Evolutionary conservation across 495 filamentous ascomycete genomes (phyloP), one percentile per base, ranked within the genome.

Genomic region (Penicillium dipodomyicola): DNA sequence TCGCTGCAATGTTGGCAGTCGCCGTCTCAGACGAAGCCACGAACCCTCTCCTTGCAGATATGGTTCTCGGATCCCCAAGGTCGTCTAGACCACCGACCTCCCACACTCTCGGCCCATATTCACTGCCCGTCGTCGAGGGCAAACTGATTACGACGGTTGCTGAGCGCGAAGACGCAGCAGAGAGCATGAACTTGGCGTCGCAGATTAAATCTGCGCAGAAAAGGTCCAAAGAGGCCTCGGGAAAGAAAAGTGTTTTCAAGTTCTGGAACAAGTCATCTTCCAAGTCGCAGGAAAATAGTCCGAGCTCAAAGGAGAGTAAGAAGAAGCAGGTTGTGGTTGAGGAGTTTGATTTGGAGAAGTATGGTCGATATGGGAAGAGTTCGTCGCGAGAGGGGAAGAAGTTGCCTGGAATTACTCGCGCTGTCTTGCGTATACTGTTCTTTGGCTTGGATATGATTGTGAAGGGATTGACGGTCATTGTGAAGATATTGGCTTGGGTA

Each of bases 1-100:
- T 89, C 9, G 80, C 84, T 3, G 87, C 88, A 0, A 73, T 91
- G 14, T 65, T 91, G 32, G 76, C 89, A 12, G 87, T 93, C 20
- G 87, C 87, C 0, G 75, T 84, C 52, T 72, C 81, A 0, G 86
- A 90, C 59, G 80, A 82, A 43, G 50, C 68, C 4, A 77, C 74
- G 1, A 74, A 72, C 27, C 67, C 67, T 1, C 62, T 75, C 9
- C 56, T 79, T 2, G 67, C 66, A 3, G 70, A 70, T 32, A 72
- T 77, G 68, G 50, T 63, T 8, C 55, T 73, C 27, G 70, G 66
- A 11, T 60, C 66, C 6, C 61, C 61, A 0, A 43, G 45, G 3
- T 51, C 59, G 9, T 49, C 49, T 0, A 46, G 51, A n/a, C 40
- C 57, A 44, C 33, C 40, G 7, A 45, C 35, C 3, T 52, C 53